These are phyloP conservation scores for Colletotrichum salicis DNA, from an alignment of 2,329 filamentous ascomycete genomes.

Conservation along the genomic window DNA sequence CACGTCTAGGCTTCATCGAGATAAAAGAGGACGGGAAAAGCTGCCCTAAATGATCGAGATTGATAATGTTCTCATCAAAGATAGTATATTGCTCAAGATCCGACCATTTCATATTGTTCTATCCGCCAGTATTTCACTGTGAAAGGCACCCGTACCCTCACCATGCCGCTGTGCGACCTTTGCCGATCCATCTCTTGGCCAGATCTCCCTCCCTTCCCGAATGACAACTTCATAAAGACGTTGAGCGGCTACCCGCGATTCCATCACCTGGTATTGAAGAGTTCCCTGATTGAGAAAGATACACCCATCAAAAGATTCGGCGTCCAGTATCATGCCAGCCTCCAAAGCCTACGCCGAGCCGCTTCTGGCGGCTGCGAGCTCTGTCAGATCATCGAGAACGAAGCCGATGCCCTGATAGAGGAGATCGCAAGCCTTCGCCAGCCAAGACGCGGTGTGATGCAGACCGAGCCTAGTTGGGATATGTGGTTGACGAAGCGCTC, in stretches of 20 bases:
- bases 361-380: slow-evolving; percentile 1
- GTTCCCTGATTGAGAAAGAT: not conserved
- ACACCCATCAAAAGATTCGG: slow-evolving; percentile 3
- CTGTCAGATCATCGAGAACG: slow-evolving; percentile 12
- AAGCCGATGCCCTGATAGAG: slow-evolving; percentile 6
- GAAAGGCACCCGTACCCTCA: not conserved
- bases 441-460: not conserved
- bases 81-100: not conserved
- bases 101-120: not conserved
- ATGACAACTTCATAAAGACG: not conserved
- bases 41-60: not conserved
- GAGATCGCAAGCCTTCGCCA: not conserved
- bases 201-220: slow-evolving; percentile 22
- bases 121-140: not conserved
- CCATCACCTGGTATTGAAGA: not conserved
- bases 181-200: slow-evolving; percentile 2
- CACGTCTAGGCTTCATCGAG: not conserved
- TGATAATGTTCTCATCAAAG: not conserved
- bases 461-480: slow-evolving; percentile 14
- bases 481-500: slow-evolving; percentile 23
- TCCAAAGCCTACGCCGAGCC: slow-evolving; percentile 13
- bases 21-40: not conserved
- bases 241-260: slow-evolving; percentile 1
- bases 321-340: slow-evolving; percentile 5
- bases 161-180: slow-evolving; percentile 8